Conservation (phyloP, 768 basidiomycete species). For the Panaeolus papilionaceus region DNA sequence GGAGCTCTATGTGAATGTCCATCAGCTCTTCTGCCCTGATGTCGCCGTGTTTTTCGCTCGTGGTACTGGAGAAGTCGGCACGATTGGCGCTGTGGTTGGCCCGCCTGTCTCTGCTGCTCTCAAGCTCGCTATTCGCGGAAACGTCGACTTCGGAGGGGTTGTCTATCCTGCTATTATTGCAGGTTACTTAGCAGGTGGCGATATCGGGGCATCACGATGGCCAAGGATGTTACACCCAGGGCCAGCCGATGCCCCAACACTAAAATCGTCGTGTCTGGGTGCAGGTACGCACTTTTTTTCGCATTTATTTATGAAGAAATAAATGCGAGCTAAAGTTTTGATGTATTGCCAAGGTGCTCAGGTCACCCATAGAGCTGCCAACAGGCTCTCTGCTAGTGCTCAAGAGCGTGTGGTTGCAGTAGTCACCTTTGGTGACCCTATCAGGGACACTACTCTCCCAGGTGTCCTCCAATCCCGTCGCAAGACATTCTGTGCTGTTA, state of each 20-base stretch:
- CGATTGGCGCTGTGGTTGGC: conserved; percentile 25
- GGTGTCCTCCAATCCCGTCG: neutral
- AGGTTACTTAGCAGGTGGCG: neutral
- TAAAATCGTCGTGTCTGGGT: conserved; percentile 39
- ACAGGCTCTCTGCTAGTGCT: conserved; percentile 20
- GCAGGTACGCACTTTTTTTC: conserved; percentile 29
- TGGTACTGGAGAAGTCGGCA: conserved; percentile 23
- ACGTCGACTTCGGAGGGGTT: conserved; percentile 19
- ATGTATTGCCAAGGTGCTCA: conserved; percentile 34
- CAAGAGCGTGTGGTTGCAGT: conserved; percentile 24
- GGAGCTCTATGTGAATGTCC: neutral
- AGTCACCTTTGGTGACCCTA: conserved; percentile 22
- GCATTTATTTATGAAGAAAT: neutral
- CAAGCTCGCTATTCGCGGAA: conserved; percentile 12
- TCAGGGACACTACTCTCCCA: conserved; percentile 6
- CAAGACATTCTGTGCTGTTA: neutral
- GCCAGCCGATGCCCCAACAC: conserved; percentile 36
- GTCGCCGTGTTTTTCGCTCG: conserved; percentile 22
- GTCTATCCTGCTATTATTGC: conserved; percentile 22
- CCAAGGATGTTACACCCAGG: conserved; percentile 28
- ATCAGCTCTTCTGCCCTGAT: conserved; percentile 1
- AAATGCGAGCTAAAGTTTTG: too few relatives aligned
- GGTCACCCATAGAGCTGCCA: conserved; percentile 21
- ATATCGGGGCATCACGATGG: conserved; percentile 35
- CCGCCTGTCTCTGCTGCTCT: conserved; percentile 20